Conservation (phyloP, 345 rosid genomes). For the Carallia pectinifolia region DNA sequence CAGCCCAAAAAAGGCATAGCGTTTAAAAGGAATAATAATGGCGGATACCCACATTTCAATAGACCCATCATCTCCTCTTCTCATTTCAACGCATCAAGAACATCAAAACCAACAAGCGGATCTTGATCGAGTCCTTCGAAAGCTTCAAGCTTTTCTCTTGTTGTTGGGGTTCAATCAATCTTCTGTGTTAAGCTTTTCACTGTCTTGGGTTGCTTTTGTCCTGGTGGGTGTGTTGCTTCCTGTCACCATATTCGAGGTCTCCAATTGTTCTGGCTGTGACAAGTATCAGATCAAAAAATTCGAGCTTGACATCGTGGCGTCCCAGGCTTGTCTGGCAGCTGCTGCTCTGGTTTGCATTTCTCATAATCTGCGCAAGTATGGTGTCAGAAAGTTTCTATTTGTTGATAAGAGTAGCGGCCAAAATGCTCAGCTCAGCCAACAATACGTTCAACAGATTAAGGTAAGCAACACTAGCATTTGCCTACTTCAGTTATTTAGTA, state of each 20-base stretch:
- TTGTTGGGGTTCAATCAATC: constrained; percentile 72
- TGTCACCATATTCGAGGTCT: constrained; percentile 55
- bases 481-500: background rate
- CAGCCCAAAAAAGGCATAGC: background rate
- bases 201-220: constrained; percentile 65
- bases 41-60: constrained; percentile 29
- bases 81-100: constrained; percentile 33
- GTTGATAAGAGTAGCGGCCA: constrained; percentile 68
- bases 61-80: constrained; percentile 40
- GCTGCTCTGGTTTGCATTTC: constrained; percentile 74
- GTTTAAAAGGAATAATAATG: constrained; percentile 16
- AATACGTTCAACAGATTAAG: constrained; percentile 61
- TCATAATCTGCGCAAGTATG: constrained; percentile 74
- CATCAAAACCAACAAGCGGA: constrained; percentile 23
- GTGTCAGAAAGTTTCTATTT: constrained; percentile 66
- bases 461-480: constrained; percentile 28
- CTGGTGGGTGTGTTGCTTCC: constrained; percentile 63
- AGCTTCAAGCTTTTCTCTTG: constrained; percentile 51
- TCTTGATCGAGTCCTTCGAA: constrained; percentile 41
- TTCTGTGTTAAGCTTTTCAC: constrained; percentile 37
- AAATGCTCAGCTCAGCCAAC: constrained; percentile 43
- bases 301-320: constrained; percentile 71
- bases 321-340: constrained; percentile 77
- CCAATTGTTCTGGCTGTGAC: constrained; percentile 53
- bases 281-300: constrained; percentile 60